Base-by-base conservation (phyloP, 495 filamentous ascomycete species). In the Annulohypoxylon maeteangense region DNA sequence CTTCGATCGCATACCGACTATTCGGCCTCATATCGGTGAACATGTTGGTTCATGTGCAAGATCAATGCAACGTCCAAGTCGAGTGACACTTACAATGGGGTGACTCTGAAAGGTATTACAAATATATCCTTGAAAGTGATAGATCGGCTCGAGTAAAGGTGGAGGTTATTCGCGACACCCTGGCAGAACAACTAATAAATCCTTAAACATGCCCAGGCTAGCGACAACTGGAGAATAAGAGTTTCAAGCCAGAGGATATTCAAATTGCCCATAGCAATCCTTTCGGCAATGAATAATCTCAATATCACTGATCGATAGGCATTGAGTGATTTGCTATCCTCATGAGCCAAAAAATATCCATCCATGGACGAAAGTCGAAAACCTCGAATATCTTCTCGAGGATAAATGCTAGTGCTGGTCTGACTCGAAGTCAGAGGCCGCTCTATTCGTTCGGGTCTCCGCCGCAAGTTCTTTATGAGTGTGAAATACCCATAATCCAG, bases 291-390 rank as follows among this genome's bases (percentile, higher is more conserved):
- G 34, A 84, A 77, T 25, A 82, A 48, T 55, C 70, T 76, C 58
- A 79, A 38, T 5, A 82, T 76, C n/a, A 2, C 22, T 67, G 68
- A n/a, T 62, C 32, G 31, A 54, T 84, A 83, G 4, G 32, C 25
- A 27, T 8, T 48, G 69, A 71, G 70, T 12, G 58, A 34, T 60
- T 31, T 7, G 8, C 42, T 44, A 23, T 72, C 68, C 60, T 78
- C 79, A 14, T 79, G 75, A 18, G 67, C 59, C 25, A 80, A 45
- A 14, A 83, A 76, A 53, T 80, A 81, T 23, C 69, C 80, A 58
- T 85, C 83, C 80, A 85, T 82, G 34, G 77, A 70, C 4, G 80
- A 81, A 27, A 80, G 78, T 34, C 77, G 77, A 65, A 82, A 81
- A 11, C 60, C 70, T 16, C 79, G 74, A 29, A 81, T 78, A 55